Conservation (phyloP, 2,329 filamentous ascomycete species). For the Fonsecaea pugnacius region DNA sequence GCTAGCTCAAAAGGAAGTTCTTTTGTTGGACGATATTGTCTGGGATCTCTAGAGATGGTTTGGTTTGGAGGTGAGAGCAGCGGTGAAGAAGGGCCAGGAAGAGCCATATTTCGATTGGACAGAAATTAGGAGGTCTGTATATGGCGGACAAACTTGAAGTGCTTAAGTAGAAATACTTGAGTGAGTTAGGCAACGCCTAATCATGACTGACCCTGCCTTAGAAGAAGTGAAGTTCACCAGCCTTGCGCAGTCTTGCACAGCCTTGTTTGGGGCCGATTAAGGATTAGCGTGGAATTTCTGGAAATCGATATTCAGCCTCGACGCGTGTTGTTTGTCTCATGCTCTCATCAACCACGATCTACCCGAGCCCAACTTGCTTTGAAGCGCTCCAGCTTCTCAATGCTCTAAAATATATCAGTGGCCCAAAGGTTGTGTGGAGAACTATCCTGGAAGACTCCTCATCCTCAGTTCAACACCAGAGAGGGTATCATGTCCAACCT, state of each 20-base stretch:
- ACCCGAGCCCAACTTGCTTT: background rate
- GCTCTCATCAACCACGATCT: background rate
- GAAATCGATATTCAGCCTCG: background rate
- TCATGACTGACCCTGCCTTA: background rate
- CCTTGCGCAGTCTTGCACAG: background rate
- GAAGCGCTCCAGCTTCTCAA: too few relatives aligned
- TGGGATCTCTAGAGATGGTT: conserved; percentile 14
- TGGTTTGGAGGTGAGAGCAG: conserved; percentile 26
- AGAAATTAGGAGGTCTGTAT: background rate
- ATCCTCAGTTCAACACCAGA: background rate
- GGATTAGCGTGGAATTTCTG: background rate
- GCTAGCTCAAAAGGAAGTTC: conserved; percentile 66
- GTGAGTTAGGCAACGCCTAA: background rate
- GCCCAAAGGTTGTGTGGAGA: too few relatives aligned
- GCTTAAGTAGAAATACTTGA: background rate
- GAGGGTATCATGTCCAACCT: background rate
- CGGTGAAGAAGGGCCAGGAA: conserved; percentile 20
- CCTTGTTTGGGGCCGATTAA: background rate
- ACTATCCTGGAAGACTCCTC: background rate
- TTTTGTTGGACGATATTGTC: conserved; percentile 58
- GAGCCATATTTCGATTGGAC: conserved; percentile 5
- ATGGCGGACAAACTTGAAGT: background rate
- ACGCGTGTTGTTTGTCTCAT: background rate
- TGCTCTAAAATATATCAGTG: background rate
- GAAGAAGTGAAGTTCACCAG: background rate